Evolutionary conservation across 2,329 filamentous ascomycete species (phyloP), one percentile per base, ranked within the genome.

Genomic region (Boeremia lycopersici): DNA sequence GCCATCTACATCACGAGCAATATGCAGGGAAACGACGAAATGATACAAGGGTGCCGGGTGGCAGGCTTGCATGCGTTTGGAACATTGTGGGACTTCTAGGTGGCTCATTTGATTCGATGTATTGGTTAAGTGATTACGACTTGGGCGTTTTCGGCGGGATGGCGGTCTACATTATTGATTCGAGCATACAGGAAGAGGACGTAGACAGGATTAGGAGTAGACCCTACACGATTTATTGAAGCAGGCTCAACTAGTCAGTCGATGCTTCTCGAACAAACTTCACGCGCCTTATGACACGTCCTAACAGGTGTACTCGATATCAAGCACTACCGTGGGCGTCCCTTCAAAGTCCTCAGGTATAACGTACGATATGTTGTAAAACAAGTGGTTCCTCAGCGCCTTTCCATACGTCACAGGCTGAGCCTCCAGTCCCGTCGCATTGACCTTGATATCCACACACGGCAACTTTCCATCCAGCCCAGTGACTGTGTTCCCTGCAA

Each of bases 351-450:
- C 71, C 0, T 57, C 56, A 0, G 78, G 77, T 1, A 81, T 78
- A 3, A 66, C 72, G 55, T 79, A 81, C 2, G 78, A 79, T 25
- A 81, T 71, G 34, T 81, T 81, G 31, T 80, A 80, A 17, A 76
- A 76, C 54, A 70, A 69, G 44, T 81, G 77, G 44, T 79, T 69
- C 36, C 76, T 71, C 40, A 81, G 63, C 8, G 63, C 64, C 10
- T 62, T 61, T 0, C 76, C 76, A 47, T 80, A 79, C 3, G 68
- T 62, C 2, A 75, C 71, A 1, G 72, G 70, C 55, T 74, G 67
- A 38, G 69, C 62, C 38, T 72, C 65, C 25, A 80, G 49, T 0
- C 78, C 78, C 2, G 70, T 62, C 1, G 77, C 77, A 4, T 66
- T 58, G 0, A 80, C 71, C 15, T 69, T 74, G 15, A 79, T 73